Percentiles rank a stretch among this genome's conserved stretches.
phyloP scores from a whole-genome alignment of 176 grass and related monocot species.

The Triticum urartu region DNA sequence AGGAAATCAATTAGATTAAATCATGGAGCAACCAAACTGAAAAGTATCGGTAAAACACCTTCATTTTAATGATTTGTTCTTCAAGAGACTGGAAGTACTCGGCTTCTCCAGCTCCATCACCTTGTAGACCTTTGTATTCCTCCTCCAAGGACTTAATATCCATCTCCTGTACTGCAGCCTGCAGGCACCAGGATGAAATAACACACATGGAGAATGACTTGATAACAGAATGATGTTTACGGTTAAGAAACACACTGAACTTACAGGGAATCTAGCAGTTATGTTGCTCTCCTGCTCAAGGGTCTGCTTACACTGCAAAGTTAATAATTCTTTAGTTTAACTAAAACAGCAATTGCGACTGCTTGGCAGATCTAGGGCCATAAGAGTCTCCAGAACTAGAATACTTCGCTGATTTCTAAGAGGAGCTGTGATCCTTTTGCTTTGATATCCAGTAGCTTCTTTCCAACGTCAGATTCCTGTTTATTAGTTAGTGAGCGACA shows the following conservation, averaged over 20 bases:
- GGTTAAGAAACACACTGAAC: slow-evolving; percentile 5
- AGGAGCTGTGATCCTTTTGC: slow-evolving; percentile 45
- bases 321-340: slow-evolving; percentile 21
- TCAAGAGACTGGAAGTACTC: slow-evolving; percentile 74
- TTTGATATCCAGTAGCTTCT: slow-evolving; percentile 60
- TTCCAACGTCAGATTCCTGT: slow-evolving; percentile 41
- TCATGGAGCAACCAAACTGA: slow-evolving; percentile 7
- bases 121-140: slow-evolving; percentile 59
- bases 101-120: slow-evolving; percentile 67
- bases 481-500: slow-evolving; percentile 13
- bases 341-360: not conserved
- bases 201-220: not conserved
- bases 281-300: slow-evolving; percentile 52
- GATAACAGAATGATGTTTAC: not conserved
- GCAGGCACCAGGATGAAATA: slow-evolving; percentile 21
- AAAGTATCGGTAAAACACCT: slow-evolving; percentile 44
- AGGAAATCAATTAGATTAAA: not conserved
- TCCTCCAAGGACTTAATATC: slow-evolving; percentile 59
- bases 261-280: slow-evolving; percentile 52
- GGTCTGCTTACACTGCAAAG: slow-evolving; percentile 52
- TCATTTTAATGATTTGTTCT: slow-evolving; percentile 54
- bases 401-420: slow-evolving; percentile 56
- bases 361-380: not conserved
- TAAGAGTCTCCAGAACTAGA: not conserved
- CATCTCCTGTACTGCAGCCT: slow-evolving; percentile 60